These are phyloP conservation scores for Bipolaris victoriae DNA, from an alignment of 2,329 filamentous ascomycete genomes.

Conservation along the genomic window DNA sequence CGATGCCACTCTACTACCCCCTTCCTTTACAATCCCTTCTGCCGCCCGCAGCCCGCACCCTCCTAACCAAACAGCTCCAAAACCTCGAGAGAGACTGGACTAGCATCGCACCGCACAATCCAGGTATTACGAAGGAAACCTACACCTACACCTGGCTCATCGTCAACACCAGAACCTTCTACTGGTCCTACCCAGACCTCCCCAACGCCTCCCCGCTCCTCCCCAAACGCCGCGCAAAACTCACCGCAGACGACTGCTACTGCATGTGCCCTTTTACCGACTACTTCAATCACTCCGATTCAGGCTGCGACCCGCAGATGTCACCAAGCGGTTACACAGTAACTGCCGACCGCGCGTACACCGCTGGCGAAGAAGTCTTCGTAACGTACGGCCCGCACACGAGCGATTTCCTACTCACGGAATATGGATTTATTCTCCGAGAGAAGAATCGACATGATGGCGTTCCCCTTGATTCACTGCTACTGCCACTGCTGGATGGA, in stretches of 20 bases:
- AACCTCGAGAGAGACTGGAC: slow-evolving; percentile 61
- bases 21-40: slow-evolving; percentile 49
- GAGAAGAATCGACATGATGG: slow-evolving; percentile 48
- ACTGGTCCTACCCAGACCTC: slow-evolving; percentile 55
- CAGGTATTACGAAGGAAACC: slow-evolving; percentile 48
- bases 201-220: slow-evolving; percentile 50
- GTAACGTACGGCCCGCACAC: slow-evolving; percentile 73
- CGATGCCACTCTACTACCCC: slow-evolving; percentile 64
- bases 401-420: slow-evolving; percentile 74
- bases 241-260: slow-evolving; percentile 64
- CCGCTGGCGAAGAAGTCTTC: slow-evolving; percentile 67
- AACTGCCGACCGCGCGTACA: slow-evolving; percentile 58
- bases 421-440: slow-evolving; percentile 62
- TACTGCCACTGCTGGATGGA: slow-evolving; percentile 47
- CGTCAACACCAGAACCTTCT: slow-evolving; percentile 66
- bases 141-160: slow-evolving; percentile 66
- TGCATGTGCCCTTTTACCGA: slow-evolving; percentile 75
- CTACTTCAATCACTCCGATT: slow-evolving; percentile 67
- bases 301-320: slow-evolving; percentile 60
- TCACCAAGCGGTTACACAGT: slow-evolving; percentile 61
- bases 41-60: slow-evolving; percentile 45
- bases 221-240: slow-evolving; percentile 50
- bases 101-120: slow-evolving; percentile 53
- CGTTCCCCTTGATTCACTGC: slow-evolving; percentile 50
- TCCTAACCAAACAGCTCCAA: slow-evolving; percentile 62